A percentile compares a stretch with the other conserved stretches of the same genome.
phyloP scores from a whole-genome alignment of 495 filamentous ascomycete species.

The Chaetomidium leptoderma region DNA sequence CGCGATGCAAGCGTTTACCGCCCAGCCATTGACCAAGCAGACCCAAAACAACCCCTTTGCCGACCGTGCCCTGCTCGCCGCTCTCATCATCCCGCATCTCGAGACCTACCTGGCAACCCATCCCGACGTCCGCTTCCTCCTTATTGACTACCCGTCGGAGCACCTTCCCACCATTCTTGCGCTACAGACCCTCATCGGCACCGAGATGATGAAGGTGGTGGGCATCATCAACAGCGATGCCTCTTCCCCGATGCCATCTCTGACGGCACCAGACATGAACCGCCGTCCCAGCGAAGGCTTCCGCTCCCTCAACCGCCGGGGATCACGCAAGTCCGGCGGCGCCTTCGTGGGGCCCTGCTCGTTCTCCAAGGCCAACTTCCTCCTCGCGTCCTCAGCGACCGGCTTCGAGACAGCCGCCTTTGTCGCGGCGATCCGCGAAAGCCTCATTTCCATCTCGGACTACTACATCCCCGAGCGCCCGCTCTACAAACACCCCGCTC shows the following conservation, averaged over 20 bases:
- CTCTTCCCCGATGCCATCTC: constrained; percentile 5
- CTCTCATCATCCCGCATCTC: constrained; percentile 44
- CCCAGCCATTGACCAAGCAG: constrained; percentile 41
- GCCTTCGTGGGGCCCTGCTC: constrained; percentile 21
- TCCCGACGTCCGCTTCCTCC: constrained; percentile 39
- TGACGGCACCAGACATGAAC: constrained; percentile 6
- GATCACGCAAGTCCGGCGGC: constrained; percentile 3
- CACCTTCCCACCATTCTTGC: constrained; percentile 44
- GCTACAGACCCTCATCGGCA: constrained; percentile 41
- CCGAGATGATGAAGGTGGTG: constrained; percentile 41
- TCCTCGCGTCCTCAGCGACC: constrained; percentile 39
- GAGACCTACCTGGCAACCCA: constrained; percentile 41
- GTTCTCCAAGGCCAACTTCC: constrained; percentile 41
- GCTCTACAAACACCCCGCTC: background rate
- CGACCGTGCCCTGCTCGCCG: constrained; percentile 41
- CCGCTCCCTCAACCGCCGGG: constrained; percentile 4
- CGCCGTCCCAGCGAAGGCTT: constrained; percentile 16
- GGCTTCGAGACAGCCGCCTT: constrained; percentile 39
- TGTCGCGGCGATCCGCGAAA: constrained; percentile 39
- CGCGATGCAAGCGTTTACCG: constrained; percentile 47
- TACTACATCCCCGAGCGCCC: constrained; percentile 36
- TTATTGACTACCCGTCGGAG: constrained; percentile 46
- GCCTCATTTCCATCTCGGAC: constrained; percentile 33
- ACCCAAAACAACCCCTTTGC: constrained; percentile 45
- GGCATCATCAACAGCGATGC: constrained; percentile 38